phyloP scores from a whole-genome alignment of 768 basidiomycete genomes.

The Auricularia auricula-judae region DNA sequence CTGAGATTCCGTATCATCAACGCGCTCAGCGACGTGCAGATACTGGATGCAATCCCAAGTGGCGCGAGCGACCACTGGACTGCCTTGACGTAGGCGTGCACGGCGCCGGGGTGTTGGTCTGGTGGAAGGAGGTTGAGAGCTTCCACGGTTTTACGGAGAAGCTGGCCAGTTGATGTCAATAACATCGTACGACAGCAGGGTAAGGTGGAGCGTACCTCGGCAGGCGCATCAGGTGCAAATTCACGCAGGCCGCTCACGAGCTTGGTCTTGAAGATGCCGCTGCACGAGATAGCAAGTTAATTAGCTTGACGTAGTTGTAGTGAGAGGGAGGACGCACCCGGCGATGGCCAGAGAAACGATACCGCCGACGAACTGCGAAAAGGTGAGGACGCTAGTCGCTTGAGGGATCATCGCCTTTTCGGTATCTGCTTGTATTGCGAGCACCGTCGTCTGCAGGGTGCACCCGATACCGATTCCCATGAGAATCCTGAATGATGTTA shows the following conservation, averaged over 20 bases:
- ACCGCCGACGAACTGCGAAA: not conserved
- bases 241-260: not conserved
- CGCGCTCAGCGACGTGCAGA: not conserved
- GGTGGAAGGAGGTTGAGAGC: not conserved
- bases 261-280: not conserved
- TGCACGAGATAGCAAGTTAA: not conserved
- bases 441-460: slow-evolving; percentile 21
- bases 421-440: slow-evolving; percentile 16
- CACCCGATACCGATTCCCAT: slow-evolving; percentile 28
- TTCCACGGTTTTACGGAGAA: not conserved
- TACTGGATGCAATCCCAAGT: not conserved
- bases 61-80: not conserved
- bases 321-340: not conserved
- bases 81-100: not conserved
- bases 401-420: slow-evolving; percentile 14
- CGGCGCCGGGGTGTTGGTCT: not conserved
- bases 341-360: not conserved
- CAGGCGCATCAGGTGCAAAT: not conserved
- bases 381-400: slow-evolving; percentile 15
- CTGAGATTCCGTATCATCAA: not conserved
- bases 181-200: too few relatives aligned
- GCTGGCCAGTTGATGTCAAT: not conserved
- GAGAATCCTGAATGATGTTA: slow-evolving; percentile 9
- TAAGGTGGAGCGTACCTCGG: not conserved
- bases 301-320: not conserved